Base-by-base conservation (phyloP, 441 rosid genomes). In the Pelargonium myrrhifolium region DNA sequence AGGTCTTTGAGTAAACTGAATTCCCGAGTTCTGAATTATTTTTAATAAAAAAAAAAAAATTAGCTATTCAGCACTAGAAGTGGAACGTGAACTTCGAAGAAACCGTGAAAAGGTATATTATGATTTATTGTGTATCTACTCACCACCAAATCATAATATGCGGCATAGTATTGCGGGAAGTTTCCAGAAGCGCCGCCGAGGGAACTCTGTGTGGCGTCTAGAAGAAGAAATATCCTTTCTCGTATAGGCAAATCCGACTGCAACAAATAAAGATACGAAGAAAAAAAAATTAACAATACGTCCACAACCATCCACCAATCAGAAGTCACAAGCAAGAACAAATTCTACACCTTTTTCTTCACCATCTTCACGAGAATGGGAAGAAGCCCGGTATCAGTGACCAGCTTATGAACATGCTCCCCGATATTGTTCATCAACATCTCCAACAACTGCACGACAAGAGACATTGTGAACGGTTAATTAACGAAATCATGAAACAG, bases 371-470 rank as follows among this genome's bases (percentile, higher is more conserved):
- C 90, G 72, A 94, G 97, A 75, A 84, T 76, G 64, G 92, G 84
- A 70, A 94, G 89, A 77, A 94, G 69, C 68, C 89, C 89, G 0
- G 79, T 75, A 69, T 92, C 92, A 74, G 86, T 85, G 71, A 94
- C 99, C 80, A 78, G 90, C 77, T 85, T 84, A 74, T 92, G 88
- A 73, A 94, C 78, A 68, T 70, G 72, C 68, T 88, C 97, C 69
- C 98, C 98, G 35, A 88, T 87, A 78, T 92, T 92, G 79, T 89
- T 92, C 99, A 89, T 92, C 83, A 94, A 78, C 93, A 88, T 89
- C 85, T 94, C 99, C 81, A 94, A 75, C 80, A 94, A 78, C 99
- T 94, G 82, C 79, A 84, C 73, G 53, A 68, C 67, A 40, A 60
- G 64, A 71, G 22, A 60, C 51, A 26, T 26, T 40, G 31, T 22